phyloP scores from a whole-genome alignment of 2,329 filamentous ascomycete genomes.

The Talaromyces sp. region DNA sequence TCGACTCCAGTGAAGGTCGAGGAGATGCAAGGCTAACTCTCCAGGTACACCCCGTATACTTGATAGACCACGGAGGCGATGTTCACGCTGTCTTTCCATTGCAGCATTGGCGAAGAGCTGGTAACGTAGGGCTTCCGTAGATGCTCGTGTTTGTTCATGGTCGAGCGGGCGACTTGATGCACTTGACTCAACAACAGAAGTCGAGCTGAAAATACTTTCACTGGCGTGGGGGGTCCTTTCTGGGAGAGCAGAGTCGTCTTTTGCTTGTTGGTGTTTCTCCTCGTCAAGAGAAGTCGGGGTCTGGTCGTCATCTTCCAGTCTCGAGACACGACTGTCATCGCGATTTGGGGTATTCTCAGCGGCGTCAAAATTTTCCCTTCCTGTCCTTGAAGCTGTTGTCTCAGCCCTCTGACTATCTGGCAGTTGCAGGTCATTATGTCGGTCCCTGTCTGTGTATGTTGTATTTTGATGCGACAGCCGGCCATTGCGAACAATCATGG shows the following conservation, averaged over 20 bases:
- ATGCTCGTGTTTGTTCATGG: not conserved
- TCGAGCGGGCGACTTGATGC: not conserved
- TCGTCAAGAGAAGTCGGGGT: no score
- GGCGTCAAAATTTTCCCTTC: no score
- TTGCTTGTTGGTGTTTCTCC: no score
- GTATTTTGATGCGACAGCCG: not conserved
- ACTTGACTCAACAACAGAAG: not conserved
- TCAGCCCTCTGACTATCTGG: not conserved
- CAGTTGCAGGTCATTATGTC: not conserved
- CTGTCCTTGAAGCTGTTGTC: no score
- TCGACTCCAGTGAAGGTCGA: constrained; percentile 45
- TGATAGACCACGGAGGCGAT: not conserved
- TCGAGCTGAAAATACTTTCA: not conserved
- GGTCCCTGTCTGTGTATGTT: not conserved
- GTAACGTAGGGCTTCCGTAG: not conserved
- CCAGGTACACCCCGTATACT: not conserved
- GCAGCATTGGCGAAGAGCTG: constrained; percentile 2
- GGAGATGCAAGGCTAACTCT: constrained; percentile 40
- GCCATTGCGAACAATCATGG: not conserved
- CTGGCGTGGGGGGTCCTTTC: no score
- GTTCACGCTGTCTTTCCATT: not conserved
- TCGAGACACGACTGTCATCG: no score
- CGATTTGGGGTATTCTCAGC: no score
- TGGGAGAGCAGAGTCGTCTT: no score
- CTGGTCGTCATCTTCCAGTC: no score